Conservation (phyloP, 176 grass and related monocot genomes). For the Zea mays region DNA sequence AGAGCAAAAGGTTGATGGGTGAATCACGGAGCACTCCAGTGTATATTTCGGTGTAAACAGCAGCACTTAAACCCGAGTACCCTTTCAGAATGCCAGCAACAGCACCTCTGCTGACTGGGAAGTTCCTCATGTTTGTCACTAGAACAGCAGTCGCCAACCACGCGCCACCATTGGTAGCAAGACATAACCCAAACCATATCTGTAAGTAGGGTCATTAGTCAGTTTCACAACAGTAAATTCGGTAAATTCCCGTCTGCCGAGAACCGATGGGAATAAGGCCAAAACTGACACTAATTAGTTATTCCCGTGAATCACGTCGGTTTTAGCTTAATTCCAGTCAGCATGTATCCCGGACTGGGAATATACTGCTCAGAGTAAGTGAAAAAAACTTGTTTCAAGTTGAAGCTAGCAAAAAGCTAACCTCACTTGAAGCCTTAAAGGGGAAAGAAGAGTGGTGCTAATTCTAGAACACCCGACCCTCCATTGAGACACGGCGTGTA, state of each 20-base stretch:
- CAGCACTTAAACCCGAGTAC: constrained; percentile 71
- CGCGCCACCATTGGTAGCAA: constrained; percentile 81
- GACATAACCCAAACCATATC: constrained; percentile 83
- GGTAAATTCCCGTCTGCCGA: no score
- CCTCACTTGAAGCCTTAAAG: not conserved
- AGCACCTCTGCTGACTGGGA: constrained; percentile 80
- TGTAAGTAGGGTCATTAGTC: constrained; percentile 24
- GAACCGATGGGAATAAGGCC: no score
- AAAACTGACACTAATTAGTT: no score
- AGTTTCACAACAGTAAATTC: constrained; percentile 1
- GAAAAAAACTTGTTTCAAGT: not conserved
- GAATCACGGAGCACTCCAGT: constrained; percentile 67
- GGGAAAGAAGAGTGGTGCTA: not conserved
- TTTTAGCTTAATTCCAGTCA: no score
- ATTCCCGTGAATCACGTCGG: no score
- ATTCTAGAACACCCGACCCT: not conserved
- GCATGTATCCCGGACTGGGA: not conserved
- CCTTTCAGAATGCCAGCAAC: constrained; percentile 95
- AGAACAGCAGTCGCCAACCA: constrained; percentile 78
- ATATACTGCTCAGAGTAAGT: not conserved
- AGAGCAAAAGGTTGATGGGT: constrained; percentile 56
- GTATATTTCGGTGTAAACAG: constrained; percentile 85
- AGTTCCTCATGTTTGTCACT: constrained; percentile 97
- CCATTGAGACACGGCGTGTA: not conserved
- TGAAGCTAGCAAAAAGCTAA: constrained; percentile 3